Conservation (phyloP, 1,284 basidiomycete species). For the Rhodotorula sp. region DNA sequence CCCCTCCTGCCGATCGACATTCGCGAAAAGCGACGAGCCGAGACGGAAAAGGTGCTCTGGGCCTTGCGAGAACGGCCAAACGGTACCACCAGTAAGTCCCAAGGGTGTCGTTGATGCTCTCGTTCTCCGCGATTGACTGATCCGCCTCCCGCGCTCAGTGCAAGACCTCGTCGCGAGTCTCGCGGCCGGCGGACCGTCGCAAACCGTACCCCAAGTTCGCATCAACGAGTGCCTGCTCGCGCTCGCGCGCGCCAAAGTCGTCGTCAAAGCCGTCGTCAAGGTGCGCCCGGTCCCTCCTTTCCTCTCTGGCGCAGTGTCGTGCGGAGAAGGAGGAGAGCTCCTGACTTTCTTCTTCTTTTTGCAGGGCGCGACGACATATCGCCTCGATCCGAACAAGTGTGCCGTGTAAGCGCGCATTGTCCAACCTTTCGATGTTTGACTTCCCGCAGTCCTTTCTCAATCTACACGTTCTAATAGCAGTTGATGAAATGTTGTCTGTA, state of each 20-base stretch:
- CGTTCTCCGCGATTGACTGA: not conserved
- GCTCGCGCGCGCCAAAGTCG: constrained; percentile 34
- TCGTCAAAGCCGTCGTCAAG: constrained; percentile 22
- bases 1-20: constrained; percentile 41
- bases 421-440: too few species aligned
- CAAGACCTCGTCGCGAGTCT: constrained; percentile 11
- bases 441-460: too few species aligned
- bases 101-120: not conserved
- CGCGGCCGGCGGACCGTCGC: not conserved
- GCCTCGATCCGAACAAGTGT: constrained; percentile 21
- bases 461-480: too few species aligned
- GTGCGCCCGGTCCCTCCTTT: constrained; percentile 6
- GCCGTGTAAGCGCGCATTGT: not conserved
- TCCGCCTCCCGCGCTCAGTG: constrained; percentile 7
- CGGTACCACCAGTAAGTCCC: constrained; percentile 32
- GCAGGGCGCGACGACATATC: constrained; percentile 25
- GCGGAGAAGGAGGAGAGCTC: too few species aligned
- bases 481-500: too few species aligned
- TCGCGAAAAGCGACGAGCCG: constrained; percentile 40
- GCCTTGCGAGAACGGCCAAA: constrained; percentile 25
- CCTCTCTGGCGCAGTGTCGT: not conserved
- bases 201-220: constrained; percentile 24
- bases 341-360: not conserved
- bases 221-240: constrained; percentile 38
- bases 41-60: constrained; percentile 39